Evolutionary conservation across 2,329 filamentous ascomycete species (phyloP), one percentile per base, ranked within the genome.

Genomic region (Escovopsis sp.): DNA sequence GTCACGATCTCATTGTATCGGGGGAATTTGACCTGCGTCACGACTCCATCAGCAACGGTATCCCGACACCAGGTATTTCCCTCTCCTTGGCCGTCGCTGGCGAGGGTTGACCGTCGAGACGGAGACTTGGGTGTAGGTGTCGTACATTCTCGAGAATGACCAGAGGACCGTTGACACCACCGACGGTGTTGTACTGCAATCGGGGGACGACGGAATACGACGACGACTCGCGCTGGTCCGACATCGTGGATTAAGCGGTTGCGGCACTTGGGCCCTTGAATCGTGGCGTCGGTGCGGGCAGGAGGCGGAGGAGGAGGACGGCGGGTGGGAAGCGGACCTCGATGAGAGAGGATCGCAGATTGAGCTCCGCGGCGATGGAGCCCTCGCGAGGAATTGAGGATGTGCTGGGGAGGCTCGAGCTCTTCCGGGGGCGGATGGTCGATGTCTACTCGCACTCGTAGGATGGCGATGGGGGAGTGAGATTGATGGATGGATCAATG

Each of bases 1-100:
- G 83, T 87, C 52, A 98, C 91, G 62, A 98, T 98, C 69, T 98
- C 91, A 67, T 95, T 96, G 74, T 85, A 98, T 61, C 80, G 75
- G 49, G 91, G 91, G 64, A 87, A 93, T 82, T 98, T 98, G 72
- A 98, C 86, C 85, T 94, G 59, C 41, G 41, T 45, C 15, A 43
- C 48, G 48, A 59, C 49, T 60, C 55, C 46, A 47, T 48, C 42
- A 51, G 44, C 43, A 45, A 35, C 23, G 40, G 30, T 15, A 35
- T 32, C 23, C 36, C 38, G 18, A 9, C 12, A 26, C 18, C 1
- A 18, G n/a, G 12, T 7, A 42, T 12, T 38, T 30, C 10, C 28
- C 28, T 36, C 6, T 28, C 11, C 28, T 30, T 10, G 28, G 28
- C 28, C 28, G 28, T 30, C 28, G 28, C 28, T 30, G 6, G 28